Evolutionary conservation across 2,329 filamentous ascomycete species (phyloP).

Genomic region (Hypoxylon sp.): DNA sequence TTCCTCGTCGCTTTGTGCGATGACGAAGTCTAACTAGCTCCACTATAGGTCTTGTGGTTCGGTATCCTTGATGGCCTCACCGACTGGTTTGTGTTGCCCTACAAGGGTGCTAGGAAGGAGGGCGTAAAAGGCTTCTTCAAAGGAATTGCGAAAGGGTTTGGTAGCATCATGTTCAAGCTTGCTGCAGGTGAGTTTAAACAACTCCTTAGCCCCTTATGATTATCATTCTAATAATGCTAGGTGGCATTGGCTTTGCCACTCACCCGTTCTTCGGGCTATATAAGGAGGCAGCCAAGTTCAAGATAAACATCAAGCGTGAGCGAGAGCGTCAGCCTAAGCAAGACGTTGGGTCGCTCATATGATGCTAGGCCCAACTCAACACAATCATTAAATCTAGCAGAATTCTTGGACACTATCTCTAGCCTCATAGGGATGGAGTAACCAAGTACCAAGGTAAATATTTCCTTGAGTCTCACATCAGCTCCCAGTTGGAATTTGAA

Average conservation of each 20-base stretch:
- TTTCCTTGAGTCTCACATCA: not conserved
- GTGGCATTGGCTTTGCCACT: conserved; percentile 25
- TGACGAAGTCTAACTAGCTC: conserved; percentile 6
- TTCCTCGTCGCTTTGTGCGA: not conserved
- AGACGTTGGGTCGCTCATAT: conserved; percentile 36
- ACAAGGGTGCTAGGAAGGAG: conserved; percentile 36
- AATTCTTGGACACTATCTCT: not conserved
- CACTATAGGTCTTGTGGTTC: conserved; percentile 31
- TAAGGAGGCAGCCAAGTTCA: conserved; percentile 43
- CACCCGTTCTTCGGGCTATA: conserved; percentile 46
- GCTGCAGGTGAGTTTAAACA: conserved; percentile 34
- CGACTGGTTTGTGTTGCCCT: conserved; percentile 43
- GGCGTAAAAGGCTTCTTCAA: conserved; percentile 42
- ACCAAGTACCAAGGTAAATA: not conserved
- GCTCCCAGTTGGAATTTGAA: not conserved
- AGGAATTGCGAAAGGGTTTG: conserved; percentile 31
- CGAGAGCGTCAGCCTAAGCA: conserved; percentile 23
- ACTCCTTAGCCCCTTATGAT: not conserved
- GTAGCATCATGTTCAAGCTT: conserved; percentile 37
- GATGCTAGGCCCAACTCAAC: conserved; percentile 8
- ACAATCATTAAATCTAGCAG: not conserved
- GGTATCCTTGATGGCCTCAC: conserved; percentile 38
- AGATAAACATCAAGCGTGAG: conserved; percentile 39
- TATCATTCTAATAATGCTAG: conserved; percentile 34
- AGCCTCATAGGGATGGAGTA: not conserved